Conservation (phyloP, 2,329 filamentous ascomycete genomes). For the Sordariomycetes sp. region DNA sequence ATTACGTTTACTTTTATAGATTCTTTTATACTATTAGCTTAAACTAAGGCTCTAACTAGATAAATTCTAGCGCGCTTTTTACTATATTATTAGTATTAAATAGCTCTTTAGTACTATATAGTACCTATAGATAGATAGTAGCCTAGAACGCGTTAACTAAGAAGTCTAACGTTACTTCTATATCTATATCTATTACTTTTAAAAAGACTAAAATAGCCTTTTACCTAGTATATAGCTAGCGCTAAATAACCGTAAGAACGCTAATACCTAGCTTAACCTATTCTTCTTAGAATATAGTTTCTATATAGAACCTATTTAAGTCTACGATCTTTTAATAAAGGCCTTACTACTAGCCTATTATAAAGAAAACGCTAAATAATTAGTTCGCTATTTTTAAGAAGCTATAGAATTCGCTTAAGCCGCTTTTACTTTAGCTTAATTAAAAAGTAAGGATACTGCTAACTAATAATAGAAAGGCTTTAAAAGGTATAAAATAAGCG, state of each 20-base stretch:
- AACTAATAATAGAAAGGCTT: no score
- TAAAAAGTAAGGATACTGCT: not conserved
- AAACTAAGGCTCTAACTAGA: no score
- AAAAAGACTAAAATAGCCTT: not conserved
- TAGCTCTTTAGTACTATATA: not conserved
- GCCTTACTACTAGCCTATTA: not conserved
- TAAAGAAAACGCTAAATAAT: no score
- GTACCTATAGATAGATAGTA: conserved; percentile 1
- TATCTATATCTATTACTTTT: not conserved
- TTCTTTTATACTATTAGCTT: no score
- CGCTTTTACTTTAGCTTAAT: not conserved
- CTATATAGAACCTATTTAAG: not conserved
- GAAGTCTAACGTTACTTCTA: not conserved
- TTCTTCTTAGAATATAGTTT: not conserved
- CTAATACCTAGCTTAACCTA: not conserved
- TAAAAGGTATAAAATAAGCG: not conserved
- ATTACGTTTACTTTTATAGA: no score
- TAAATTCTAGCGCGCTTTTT: no score
- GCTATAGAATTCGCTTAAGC: not conserved
- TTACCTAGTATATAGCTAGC: not conserved
- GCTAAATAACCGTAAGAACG: no score
- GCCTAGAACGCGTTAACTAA: not conserved
- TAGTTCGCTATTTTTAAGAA: not conserved
- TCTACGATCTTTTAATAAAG: not conserved
- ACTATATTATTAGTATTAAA: no score